Evolutionary conservation across 1,284 basidiomycete species (phyloP).

Genomic region (Flammula alnicola): DNA sequence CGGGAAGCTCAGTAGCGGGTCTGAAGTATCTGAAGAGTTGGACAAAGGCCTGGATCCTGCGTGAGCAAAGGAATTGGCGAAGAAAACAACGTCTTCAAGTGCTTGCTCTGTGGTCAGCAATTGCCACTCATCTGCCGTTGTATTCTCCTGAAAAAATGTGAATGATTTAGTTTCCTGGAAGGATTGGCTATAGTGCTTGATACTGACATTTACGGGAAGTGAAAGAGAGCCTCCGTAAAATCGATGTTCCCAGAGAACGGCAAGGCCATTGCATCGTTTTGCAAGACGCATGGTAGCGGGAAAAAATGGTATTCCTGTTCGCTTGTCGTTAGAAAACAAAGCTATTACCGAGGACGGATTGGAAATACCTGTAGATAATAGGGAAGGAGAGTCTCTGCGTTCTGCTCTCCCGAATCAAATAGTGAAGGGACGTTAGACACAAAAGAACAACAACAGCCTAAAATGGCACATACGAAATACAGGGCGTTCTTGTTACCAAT

Average conservation of each 20-base stretch:
- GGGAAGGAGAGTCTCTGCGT: slow-evolving; percentile 51
- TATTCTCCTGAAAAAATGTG: slow-evolving; percentile 40
- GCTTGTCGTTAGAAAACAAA: neutral
- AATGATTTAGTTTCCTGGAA: neutral
- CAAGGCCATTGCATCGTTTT: slow-evolving; percentile 49
- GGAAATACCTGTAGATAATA: slow-evolving; percentile 51
- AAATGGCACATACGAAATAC: slow-evolving; percentile 41
- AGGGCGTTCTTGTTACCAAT: slow-evolving; percentile 56
- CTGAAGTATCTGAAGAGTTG: slow-evolving; percentile 8
- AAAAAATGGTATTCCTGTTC: slow-evolving; percentile 44
- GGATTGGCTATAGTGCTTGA: neutral
- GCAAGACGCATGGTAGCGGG: slow-evolving; percentile 54
- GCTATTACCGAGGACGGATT: no score
- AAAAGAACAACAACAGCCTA: neutral
- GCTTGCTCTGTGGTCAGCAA: slow-evolving; percentile 63
- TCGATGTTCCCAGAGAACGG: slow-evolving; percentile 62
- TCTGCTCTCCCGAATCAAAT: slow-evolving; percentile 56
- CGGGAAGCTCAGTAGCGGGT: slow-evolving; percentile 28
- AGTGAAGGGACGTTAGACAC: slow-evolving; percentile 30
- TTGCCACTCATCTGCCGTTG: slow-evolving; percentile 56
- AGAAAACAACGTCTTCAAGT: slow-evolving; percentile 60
- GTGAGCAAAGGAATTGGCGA: slow-evolving; percentile 50
- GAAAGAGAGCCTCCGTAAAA: slow-evolving; percentile 61
- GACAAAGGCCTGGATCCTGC: neutral
- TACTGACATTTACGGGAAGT: slow-evolving; percentile 49